A percentile compares a stretch with the other conserved stretches of the same genome.
phyloP scores from a whole-genome alignment of 176 grass and related monocot species.

The Triticum timopheevii region DNA sequence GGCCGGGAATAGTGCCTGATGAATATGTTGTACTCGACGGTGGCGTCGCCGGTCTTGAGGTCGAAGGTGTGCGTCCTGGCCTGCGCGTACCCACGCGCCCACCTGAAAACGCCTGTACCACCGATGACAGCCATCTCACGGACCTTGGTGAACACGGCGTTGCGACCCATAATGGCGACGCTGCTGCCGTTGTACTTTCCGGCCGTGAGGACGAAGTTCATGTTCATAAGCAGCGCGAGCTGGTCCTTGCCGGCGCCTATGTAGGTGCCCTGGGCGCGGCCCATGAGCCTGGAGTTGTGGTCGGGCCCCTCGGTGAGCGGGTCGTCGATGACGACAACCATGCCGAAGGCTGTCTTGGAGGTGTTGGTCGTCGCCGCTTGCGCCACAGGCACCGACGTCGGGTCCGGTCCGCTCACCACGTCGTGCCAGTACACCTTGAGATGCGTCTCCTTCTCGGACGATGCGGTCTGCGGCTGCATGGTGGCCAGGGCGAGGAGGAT shows the following conservation, averaged over 20 bases:
- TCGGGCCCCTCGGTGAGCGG: not conserved
- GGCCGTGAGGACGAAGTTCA: slow-evolving; percentile 7
- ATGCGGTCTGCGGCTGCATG: no score
- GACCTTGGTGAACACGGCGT: not conserved
- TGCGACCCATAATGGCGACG: not conserved
- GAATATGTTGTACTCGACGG: not conserved
- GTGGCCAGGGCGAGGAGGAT: not conserved
- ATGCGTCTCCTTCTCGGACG: slow-evolving; percentile 25
- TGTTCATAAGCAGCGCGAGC: not conserved
- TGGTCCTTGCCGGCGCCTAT: not conserved
- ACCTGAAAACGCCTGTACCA: not conserved
- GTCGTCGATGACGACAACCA: not conserved
- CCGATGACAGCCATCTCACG: slow-evolving; percentile 1
- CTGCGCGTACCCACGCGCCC: not conserved
- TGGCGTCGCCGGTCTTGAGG: not conserved
- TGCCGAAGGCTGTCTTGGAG: slow-evolving; percentile 8
- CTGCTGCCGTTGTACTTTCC: not conserved
- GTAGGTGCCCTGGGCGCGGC: not conserved
- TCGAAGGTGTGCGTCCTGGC: not conserved
- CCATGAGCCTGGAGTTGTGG: not conserved
- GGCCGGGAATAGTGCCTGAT: not conserved
- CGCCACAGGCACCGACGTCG: slow-evolving; percentile 51
- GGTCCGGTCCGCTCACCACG: slow-evolving; percentile 44
- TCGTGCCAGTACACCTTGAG: slow-evolving; percentile 72
- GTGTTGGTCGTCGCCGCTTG: not conserved